Evolutionary conservation across 305 asterid genomes (phyloP), one percentile per base, ranked within the genome.

Genomic region (Stenogyne calaminthoides): DNA sequence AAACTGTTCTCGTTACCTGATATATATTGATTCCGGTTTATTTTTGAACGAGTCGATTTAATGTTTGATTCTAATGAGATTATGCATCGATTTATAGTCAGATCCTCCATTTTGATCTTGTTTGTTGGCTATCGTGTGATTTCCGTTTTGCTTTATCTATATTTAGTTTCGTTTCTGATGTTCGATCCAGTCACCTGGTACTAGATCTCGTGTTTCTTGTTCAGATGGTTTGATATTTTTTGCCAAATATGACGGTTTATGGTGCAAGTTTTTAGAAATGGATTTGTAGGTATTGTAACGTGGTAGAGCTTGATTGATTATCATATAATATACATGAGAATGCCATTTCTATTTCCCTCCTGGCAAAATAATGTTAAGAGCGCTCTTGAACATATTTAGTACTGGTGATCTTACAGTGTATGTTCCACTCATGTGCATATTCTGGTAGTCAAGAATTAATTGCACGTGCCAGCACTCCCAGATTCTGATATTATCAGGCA

Each of bases 181-280:
- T 69, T 66, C 65, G 81, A 77, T 71, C 80, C 49, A 12, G 47
- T 58, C 73, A 46, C 11, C 27, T 61, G 75, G 25, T 69, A 16
- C 22, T 77, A 58, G 79, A 77, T 77, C 79, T 73, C 61, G 61
- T 25, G 49, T 46, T 59, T 66, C 7, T 44, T 25, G 16, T 22
- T 70, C 39, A n/a, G 52, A 32, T 54, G 25, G 68, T 8, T 52
- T 25, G 37, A 27, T 62, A 42, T 52, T 25, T 61, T 36, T 16
- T 8, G 64, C 44, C 57, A 61, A 60, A 62, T 73, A 52, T 34
- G 25, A 6, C 27, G 1, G 39, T 46, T 63, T 56, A 47, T 47
- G 70, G 34, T 25, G 51, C 73, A 16, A 34, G 20, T 57, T 47
- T 9, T 34, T 25, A 27, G 16, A 22, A 37, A 20, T 67, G 8